Conservation (phyloP, 441 rosid species). For the Corymbia calophylla region DNA sequence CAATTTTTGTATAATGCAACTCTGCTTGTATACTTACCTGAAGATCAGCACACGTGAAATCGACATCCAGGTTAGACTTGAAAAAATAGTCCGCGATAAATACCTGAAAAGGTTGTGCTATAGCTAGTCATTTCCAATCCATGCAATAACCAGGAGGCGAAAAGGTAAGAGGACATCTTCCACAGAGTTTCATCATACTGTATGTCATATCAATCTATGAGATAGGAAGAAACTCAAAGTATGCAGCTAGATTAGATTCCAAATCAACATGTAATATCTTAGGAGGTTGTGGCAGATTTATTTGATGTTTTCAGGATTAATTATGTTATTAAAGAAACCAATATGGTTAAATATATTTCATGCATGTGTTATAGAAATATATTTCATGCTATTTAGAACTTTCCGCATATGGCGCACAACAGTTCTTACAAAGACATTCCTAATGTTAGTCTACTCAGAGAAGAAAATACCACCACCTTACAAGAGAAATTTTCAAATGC, state of each 20-base stretch:
- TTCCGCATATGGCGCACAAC: background rate
- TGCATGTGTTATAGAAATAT: background rate
- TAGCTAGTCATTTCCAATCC: background rate
- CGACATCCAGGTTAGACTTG: conserved; percentile 60
- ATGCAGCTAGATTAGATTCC: background rate
- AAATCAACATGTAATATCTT: background rate
- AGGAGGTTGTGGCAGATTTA: background rate
- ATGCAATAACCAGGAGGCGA: background rate
- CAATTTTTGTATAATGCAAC: background rate
- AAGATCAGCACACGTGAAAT: conserved; percentile 66
- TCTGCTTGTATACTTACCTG: conserved; percentile 37
- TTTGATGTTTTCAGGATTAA: background rate
- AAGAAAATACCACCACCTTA: background rate
- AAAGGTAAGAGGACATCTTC: background rate
- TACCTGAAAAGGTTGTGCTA: conserved; percentile 42
- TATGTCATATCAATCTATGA: background rate
- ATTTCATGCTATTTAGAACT: background rate
- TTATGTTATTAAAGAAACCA: background rate
- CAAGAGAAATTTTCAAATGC: background rate
- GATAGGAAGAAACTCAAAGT: background rate
- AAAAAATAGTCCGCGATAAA: conserved; percentile 89
- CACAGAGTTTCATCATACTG: background rate
- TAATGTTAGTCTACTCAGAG: background rate
- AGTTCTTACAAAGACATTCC: background rate
- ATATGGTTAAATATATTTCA: background rate